Base-by-base conservation (phyloP, 208 protist genomes). In the Leishmania amazonensis region DNA sequence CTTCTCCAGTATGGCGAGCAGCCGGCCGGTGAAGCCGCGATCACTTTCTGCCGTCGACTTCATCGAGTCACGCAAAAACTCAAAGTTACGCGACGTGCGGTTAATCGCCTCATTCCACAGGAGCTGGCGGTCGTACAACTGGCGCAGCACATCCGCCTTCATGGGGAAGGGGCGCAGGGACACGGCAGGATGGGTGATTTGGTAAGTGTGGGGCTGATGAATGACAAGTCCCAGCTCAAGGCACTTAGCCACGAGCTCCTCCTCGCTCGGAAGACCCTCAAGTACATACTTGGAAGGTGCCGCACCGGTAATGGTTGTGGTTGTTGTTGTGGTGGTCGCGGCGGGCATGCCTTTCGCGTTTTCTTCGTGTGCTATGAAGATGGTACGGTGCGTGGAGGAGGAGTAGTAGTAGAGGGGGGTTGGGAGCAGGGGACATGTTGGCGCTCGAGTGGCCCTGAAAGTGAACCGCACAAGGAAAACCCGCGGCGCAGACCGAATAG, bases 21-120 rank as follows among this genome's bases (percentile, higher is more conserved):
- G 87, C 3, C 78, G 78, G 40, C 93, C 95, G 13, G 95, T 98
- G 83, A 99, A 99, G 57, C 49, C 76, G 64, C 87, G 87, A 79
- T 96, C 93, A 67, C 94, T 94, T 31, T 78, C 89, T 17, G 90
- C 94, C 35, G 91, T 95, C 11, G 94, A 88, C 17, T 60, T 49
- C 67, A 98, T 89, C 7, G 87, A 75, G 40, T 88, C 83, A 9
- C 64, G 67, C 68, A 98, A 75, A 76, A 97, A 97, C 4, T 47
- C 49, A 60, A 87, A 95, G 80, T 95, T 89, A 60, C 94, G 89
- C 49, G 94, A 85, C 35, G 90, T 93, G 81, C 89, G 87, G 86
- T 98, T 92, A 24, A 97, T 89, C 4, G 92, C 89, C 74, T 93
- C 90, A 78, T 97, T 97, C 92, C 94, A 98, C 45, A 96, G 81